phyloP scores from a whole-genome alignment of 2,329 filamentous ascomycete genomes.

The Hymenoscyphus repandus region DNA sequence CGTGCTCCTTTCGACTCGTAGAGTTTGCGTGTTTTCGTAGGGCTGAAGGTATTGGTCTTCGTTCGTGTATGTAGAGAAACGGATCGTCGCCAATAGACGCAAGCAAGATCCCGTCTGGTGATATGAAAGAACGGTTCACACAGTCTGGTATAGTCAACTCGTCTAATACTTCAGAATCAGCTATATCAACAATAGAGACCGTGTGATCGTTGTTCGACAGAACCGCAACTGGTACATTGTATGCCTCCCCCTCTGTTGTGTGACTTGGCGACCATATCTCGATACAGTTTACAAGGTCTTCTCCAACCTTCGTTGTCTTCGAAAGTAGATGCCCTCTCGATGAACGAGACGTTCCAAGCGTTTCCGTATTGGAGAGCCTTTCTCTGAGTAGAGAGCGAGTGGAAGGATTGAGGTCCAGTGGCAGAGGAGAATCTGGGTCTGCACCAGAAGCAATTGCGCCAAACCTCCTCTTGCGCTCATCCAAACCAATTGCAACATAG shows the following conservation, averaged over 20 bases:
- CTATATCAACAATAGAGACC: constrained; percentile 75
- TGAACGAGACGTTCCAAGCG: constrained; percentile 9
- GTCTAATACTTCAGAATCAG: constrained; percentile 62
- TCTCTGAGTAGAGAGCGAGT: constrained; percentile 15
- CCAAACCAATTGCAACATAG: constrained; percentile 46
- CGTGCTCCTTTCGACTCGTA: constrained; percentile 28
- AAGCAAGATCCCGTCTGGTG: constrained; percentile 76
- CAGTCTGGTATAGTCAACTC: constrained; percentile 72
- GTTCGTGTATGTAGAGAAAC: constrained; percentile 75
- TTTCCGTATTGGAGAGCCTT: constrained; percentile 9
- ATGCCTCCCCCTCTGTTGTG: constrained; percentile 34
- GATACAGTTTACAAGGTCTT: constrained; percentile 61
- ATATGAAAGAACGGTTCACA: constrained; percentile 93
- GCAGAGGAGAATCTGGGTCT: constrained; percentile 53
- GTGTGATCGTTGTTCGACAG: constrained; percentile 90
- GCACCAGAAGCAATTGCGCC: constrained; percentile 17
- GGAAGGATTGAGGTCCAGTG: constrained; percentile 41
- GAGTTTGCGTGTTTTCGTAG: constrained; percentile 19
- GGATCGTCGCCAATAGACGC: constrained; percentile 85
- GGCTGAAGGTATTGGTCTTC: constrained; percentile 30
- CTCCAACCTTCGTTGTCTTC: constrained; percentile 49
- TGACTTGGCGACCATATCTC: constrained; percentile 52
- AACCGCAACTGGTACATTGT: constrained; percentile 56
- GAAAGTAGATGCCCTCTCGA: constrained; percentile 32
- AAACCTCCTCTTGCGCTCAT: constrained; percentile 11